These are phyloP conservation scores for Pharus latifolius DNA, from an alignment of 176 grass and related monocot species.

Conservation along the genomic window DNA sequence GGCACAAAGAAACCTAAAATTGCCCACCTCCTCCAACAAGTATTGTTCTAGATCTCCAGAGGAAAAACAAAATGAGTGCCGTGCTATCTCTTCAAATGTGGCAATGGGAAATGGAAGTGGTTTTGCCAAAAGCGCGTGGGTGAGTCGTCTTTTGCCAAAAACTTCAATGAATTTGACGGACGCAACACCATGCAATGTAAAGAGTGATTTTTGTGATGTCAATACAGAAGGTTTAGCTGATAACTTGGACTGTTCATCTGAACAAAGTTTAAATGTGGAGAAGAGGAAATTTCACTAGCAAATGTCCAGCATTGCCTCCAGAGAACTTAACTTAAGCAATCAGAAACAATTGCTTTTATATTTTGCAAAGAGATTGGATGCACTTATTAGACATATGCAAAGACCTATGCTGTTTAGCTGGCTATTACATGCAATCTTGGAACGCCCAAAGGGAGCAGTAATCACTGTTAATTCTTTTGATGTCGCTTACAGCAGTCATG, in stretches of 20 bases:
- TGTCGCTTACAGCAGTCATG: conserved; percentile 17
- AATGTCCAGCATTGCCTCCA: conserved; percentile 34
- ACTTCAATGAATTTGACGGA: conserved; percentile 19
- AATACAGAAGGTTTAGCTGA: conserved; percentile 21
- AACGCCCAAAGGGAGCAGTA: conserved; percentile 12
- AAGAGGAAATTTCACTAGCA: conserved; percentile 18
- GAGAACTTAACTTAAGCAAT: conserved; percentile 47
- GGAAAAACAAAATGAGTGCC: conserved; percentile 32
- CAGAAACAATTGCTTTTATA: conserved; percentile 59
- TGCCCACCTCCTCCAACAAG: conserved; percentile 23
- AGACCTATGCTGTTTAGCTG: conserved; percentile 31
- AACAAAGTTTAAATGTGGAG: conserved; percentile 7
- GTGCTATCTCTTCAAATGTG: conserved; percentile 17
- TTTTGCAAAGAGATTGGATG: conserved; percentile 74
- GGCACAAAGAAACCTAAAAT: conserved; percentile 15
- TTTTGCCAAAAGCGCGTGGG: conserved; percentile 59
- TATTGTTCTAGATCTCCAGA: conserved; percentile 13
- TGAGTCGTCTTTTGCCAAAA: conserved; percentile 73
- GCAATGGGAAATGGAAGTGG: conserved; percentile 9
- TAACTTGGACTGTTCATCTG: conserved; percentile 4
- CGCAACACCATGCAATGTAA: conserved; percentile 33
- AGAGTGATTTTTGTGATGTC: conserved; percentile 21
- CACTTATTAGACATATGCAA: conserved; percentile 49
- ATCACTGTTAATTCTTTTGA: conserved; percentile 9
- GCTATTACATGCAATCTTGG: conserved; percentile 12